A percentile compares a stretch with the other conserved stretches of the same genome.
These are phyloP conservation scores for Suhomyces bokatorum DNA, from an alignment of 1,139 yeast genomes.

Conservation along the genomic window DNA sequence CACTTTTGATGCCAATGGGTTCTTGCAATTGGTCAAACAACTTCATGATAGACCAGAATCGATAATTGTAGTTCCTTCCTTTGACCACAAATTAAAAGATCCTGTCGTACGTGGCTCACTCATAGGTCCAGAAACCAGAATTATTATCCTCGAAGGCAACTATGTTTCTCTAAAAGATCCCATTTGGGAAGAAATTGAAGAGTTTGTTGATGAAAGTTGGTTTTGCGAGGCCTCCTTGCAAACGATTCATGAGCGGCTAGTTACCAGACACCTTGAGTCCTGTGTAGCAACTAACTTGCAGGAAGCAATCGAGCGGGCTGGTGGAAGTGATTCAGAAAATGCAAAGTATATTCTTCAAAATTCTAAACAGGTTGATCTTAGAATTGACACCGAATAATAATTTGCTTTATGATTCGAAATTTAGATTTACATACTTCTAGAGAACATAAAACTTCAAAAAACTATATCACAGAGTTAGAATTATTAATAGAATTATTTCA, in stretches of 20 bases:
- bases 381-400: not conserved
- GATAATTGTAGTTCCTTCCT: conserved; percentile 59
- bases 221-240: conserved; percentile 45
- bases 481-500: not conserved
- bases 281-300: conserved; percentile 61
- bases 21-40: conserved; percentile 26
- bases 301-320: conserved; percentile 64
- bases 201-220: conserved; percentile 46
- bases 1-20: conserved; percentile 66
- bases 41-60: conserved; percentile 22
- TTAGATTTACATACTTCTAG: not conserved
- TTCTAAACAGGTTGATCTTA: conserved; percentile 24
- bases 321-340: conserved; percentile 67
- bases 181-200: conserved; percentile 50
- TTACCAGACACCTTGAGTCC: conserved; percentile 66
- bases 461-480: not conserved
- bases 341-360: conserved; percentile 55
- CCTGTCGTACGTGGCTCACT: conserved; percentile 55
- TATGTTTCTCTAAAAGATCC: conserved; percentile 53
- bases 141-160: conserved; percentile 66
- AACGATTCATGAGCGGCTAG: conserved; percentile 34
- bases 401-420: too few species aligned
- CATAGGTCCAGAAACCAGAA: conserved; percentile 43
- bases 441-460: not conserved
- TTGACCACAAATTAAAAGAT: conserved; percentile 71